phyloP scores from a whole-genome alignment of 805 yeast species.

The Vanderwaltozyma verrucispora region DNA sequence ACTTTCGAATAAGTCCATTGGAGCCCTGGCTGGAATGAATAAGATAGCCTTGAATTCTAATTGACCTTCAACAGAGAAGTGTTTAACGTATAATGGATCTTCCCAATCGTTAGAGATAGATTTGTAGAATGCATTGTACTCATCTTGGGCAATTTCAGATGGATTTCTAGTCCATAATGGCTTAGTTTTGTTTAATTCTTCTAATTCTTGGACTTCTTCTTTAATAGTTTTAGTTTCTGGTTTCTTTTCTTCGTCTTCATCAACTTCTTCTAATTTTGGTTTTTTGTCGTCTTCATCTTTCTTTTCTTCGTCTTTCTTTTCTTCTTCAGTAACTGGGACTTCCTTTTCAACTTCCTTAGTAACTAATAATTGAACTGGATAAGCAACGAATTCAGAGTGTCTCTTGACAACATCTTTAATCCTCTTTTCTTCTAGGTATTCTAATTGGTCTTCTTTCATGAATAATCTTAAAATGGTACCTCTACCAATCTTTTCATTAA shows the following conservation, averaged over 20 bases:
- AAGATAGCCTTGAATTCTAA: constrained; percentile 97
- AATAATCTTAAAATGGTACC: constrained; percentile 94
- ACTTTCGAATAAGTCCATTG: constrained; percentile 94
- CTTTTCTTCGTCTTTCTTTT: constrained; percentile 23
- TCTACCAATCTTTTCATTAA: constrained; percentile 79
- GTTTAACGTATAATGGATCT: constrained; percentile 99
- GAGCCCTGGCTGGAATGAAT: constrained; percentile 98
- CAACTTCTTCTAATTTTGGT: constrained; percentile 49
- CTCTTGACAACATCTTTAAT: constrained; percentile 98
- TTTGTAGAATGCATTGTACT: constrained; percentile 98
- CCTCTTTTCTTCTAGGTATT: constrained; percentile 98
- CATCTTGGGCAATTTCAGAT: constrained; percentile 93
- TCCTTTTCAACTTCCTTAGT: constrained; percentile 99
- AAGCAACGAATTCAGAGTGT: constrained; percentile 98
- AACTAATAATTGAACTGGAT: constrained; percentile 97
- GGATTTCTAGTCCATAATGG: constrained; percentile 99
- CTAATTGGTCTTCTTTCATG: constrained; percentile 97
- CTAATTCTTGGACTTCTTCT: constrained; percentile 90
- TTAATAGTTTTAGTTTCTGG: constrained; percentile 79
- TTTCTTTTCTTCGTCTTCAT: constrained; percentile 62
- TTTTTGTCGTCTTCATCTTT: constrained; percentile 54
- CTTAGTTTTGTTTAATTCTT: constrained; percentile 97
- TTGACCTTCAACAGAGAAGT: constrained; percentile 99
- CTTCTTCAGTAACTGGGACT: constrained; percentile 70
- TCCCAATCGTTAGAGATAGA: constrained; percentile 99